Evolutionary conservation across 306 rosid genomes (phyloP), one percentile per base, ranked within the genome.

Genomic region (Castanea crenata): DNA sequence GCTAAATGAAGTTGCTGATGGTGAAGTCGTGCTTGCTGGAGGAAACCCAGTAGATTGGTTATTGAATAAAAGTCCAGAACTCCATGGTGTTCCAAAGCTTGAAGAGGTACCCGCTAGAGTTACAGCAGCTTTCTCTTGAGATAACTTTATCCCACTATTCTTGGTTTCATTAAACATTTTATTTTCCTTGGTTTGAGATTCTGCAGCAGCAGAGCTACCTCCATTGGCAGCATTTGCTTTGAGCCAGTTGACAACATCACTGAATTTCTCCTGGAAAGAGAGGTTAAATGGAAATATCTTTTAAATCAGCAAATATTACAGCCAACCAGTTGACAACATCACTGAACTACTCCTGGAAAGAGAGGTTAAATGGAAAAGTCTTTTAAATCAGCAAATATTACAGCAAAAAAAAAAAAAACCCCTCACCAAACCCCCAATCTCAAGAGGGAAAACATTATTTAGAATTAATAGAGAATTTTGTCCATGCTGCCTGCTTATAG

Each of bases 191-290:
- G 75, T 73, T 54, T 71, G 76, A 87, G 84, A 81, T 73, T 82
- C 81, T 0, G 79, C 74, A 69, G 85, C 72, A 46, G 86, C 77
- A 71, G 73, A 81, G 82, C 61, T 90, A 82, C 83, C 94, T 73
- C 82, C 89, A 73, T 87, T 90, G 62, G 74, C 70, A 73, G 94
- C 89, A 74, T 90, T 91, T 80, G 84, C 89, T 88, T 93, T 92
- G 70, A 95, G 92, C 99, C 99, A 95, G 74, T 86, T 88, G 76
- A 95, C 96, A 31, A 95, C 91, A 63, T 95, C 99, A 73, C 94
- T 85, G 76, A 93, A 95, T 78, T 93, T 93, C 84, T 89, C 96
- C 99, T 95, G 89, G 81, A 86, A 90, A 69, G 62, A 65, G 41
- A 73, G 20, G 57, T 31, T 79, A 35, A 62, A 64, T 61, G 76